Percentiles rank a stretch among this genome's conserved stretches.
These are phyloP conservation scores for Colletotrichum higginsianum DNA, from an alignment of 2,329 filamentous ascomycete species.

Conservation along the genomic window DNA sequence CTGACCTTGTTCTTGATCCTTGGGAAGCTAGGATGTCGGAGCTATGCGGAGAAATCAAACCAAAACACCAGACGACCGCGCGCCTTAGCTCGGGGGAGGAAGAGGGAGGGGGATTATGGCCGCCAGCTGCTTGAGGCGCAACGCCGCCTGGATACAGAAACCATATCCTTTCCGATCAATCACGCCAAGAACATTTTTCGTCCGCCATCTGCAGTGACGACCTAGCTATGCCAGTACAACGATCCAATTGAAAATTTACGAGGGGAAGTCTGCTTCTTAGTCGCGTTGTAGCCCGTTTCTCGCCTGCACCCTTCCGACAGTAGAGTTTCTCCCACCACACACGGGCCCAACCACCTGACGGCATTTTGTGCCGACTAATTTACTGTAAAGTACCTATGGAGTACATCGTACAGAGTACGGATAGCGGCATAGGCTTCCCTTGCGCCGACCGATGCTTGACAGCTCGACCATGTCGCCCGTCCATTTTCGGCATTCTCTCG, in stretches of 20 bases:
- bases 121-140: constrained; percentile 5
- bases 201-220: background rate
- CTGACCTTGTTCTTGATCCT: background rate
- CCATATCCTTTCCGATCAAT: constrained; percentile 10
- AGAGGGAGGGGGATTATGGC: background rate
- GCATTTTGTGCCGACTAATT: constrained; percentile 37
- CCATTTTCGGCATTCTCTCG: constrained; percentile 29
- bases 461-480: constrained; percentile 20
- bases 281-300: background rate
- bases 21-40: background rate
- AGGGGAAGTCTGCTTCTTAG: background rate
- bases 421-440: background rate
- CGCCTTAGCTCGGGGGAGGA: constrained; percentile 6
- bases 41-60: background rate
- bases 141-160: constrained; percentile 11
- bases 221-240: background rate
- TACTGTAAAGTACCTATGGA: background rate
- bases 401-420: no score
- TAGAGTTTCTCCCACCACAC: constrained; percentile 18
- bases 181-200: background rate
- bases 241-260: constrained; percentile 5
- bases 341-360: constrained; percentile 20
- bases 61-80: background rate
- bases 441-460: constrained; percentile 18
- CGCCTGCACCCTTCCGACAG: background rate